Evolutionary conservation across 225 moss, liverwort and hornwort genomes (phyloP).

Genomic region (Physcomitrellopsis africana): DNA sequence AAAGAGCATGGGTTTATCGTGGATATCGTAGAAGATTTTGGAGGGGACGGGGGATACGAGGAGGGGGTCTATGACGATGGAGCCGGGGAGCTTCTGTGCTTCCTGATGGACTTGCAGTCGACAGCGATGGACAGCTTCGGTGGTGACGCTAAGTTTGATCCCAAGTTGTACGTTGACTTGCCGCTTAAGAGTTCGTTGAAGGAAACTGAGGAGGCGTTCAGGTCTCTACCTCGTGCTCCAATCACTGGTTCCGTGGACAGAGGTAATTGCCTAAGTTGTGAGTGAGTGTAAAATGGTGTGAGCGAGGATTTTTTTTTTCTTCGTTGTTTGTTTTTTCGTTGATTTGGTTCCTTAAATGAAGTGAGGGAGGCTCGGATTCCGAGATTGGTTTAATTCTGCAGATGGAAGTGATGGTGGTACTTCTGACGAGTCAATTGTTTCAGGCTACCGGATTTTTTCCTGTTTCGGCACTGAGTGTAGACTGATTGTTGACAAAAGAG

Average conservation of each 20-base stretch:
- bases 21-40: neutral
- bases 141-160: conserved; percentile 39
- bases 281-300: conserved; percentile 6
- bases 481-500: conserved; percentile 16
- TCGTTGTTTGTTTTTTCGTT: neutral
- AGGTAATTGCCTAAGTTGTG: conserved; percentile 22
- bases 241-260: conserved; percentile 28
- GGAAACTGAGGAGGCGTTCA: conserved; percentile 33
- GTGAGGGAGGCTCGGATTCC: no score
- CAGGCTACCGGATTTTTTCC: no score
- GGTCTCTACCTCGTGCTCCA: conserved; percentile 32
- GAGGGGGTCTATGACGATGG: conserved; percentile 28
- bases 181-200: conserved; percentile 36
- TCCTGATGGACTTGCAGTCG: conserved; percentile 49
- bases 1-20: neutral
- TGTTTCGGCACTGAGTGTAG: no score
- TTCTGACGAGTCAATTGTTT: no score
- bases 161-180: conserved; percentile 54
- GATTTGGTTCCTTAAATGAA: no score
- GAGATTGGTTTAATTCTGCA: no score
- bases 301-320: neutral
- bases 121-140: conserved; percentile 37
- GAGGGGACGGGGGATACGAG: conserved; percentile 17
- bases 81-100: conserved; percentile 36
- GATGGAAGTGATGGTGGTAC: no score